Conservation (phyloP, 1,284 basidiomycete species). For the Waitea zeae region DNA sequence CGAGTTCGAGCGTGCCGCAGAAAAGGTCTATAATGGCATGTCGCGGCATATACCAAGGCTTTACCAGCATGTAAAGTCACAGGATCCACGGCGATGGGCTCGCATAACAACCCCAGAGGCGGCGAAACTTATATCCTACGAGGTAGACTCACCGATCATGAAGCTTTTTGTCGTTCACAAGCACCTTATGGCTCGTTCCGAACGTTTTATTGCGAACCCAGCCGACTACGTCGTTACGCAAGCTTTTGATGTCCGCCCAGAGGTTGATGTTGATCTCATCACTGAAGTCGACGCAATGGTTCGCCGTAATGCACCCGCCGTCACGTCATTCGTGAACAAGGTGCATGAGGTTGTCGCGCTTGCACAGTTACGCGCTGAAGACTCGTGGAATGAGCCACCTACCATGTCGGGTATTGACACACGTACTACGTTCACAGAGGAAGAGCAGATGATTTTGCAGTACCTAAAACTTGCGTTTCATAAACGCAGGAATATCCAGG, state of each 20-base stretch:
- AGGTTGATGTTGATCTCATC: constrained; percentile 38
- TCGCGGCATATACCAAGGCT: constrained; percentile 15
- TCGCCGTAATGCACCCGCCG: constrained; percentile 16
- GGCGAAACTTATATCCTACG: constrained; percentile 21
- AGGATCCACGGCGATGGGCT: constrained; percentile 30
- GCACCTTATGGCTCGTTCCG: constrained; percentile 47
- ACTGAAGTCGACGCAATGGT: constrained; percentile 37
- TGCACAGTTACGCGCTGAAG: constrained; percentile 11
- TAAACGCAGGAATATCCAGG: constrained; percentile 40
- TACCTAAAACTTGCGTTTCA: constrained; percentile 52
- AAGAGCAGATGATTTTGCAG: constrained; percentile 48
- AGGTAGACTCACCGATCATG: constrained; percentile 15
- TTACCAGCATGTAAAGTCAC: constrained; percentile 28
- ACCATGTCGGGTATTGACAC: neutral
- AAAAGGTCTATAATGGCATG: constrained; percentile 20
- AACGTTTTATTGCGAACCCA: constrained; percentile 47
- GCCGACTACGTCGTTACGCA: constrained; percentile 37
- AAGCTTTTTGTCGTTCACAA: constrained; percentile 54
- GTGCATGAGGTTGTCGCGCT: constrained; percentile 26
- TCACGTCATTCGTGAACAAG: constrained; percentile 42
- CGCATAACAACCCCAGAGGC: constrained; percentile 30
- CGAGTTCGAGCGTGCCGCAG: constrained; percentile 25
- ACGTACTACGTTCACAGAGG: constrained; percentile 26
- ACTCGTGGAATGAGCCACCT: constrained; percentile 12
- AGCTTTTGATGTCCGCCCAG: constrained; percentile 55